These are phyloP conservation scores for Pseudonitzschia multistriata DNA, from an alignment of 108 stramenopile species.

Conservation along the genomic window DNA sequence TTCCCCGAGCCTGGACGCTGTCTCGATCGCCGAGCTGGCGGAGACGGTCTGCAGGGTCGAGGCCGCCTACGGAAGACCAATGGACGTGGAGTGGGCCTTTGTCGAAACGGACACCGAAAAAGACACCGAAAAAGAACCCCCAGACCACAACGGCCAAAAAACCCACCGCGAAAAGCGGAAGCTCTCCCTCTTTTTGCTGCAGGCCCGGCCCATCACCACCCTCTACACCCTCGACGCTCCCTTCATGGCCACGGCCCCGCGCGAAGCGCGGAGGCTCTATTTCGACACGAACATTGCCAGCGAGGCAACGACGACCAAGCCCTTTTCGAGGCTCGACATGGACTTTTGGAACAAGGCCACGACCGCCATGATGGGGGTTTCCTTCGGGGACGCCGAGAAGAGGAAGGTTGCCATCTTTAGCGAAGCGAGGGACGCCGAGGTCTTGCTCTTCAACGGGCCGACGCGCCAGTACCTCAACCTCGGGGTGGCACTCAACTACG, in stretches of 20 bases:
- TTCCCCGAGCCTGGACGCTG: background rate
- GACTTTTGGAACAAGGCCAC: background rate
- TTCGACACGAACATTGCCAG: background rate
- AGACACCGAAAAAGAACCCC: background rate
- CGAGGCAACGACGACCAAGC: conserved; percentile 3
- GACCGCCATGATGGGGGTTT: background rate
- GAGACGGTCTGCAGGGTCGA: background rate
- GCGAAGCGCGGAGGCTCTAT: background rate
- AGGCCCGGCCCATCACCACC: conserved; percentile 9
- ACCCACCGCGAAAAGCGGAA: too few species aligned
- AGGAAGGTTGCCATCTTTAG: background rate
- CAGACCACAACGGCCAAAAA: too few species aligned
- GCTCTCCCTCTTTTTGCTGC: background rate
- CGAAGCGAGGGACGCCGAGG: background rate
- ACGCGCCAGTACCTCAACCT: background rate
- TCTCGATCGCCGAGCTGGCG: background rate
- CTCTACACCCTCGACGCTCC: background rate
- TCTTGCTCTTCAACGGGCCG: background rate
- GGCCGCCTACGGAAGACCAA: background rate
- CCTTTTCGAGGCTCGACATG: background rate
- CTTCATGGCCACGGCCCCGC: background rate
- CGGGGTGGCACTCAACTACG: background rate
- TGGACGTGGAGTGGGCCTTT: conserved; percentile 7
- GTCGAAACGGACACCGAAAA: background rate
- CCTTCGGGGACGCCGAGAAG: background rate